Conservation (phyloP, 306 rosid genomes). For the Casuarina cunninghamiana region DNA sequence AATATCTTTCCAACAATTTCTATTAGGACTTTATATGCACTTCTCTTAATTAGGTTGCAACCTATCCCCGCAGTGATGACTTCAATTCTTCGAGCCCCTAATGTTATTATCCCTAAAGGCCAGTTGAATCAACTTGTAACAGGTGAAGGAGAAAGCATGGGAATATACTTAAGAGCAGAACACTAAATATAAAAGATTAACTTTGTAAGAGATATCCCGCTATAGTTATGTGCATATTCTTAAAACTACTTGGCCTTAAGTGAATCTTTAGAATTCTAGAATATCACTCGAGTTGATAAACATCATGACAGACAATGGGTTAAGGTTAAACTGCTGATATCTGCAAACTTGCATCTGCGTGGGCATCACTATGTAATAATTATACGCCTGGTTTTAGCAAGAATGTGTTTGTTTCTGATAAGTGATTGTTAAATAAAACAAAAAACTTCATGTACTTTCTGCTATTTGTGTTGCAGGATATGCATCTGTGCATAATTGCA, state of each 20-base stretch:
- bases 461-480: slow-evolving; percentile 45
- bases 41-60: neutral
- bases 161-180: neutral
- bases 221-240: neutral
- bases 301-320: neutral
- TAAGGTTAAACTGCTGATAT: neutral
- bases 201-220: neutral
- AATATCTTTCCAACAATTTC: neutral
- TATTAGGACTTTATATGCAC: neutral
- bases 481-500: slow-evolving; percentile 51
- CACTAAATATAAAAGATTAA: neutral
- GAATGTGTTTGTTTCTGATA: neutral
- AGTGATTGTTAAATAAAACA: neutral
- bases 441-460: neutral
- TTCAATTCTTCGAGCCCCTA: neutral
- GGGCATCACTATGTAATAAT: neutral
- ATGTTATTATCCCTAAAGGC: neutral
- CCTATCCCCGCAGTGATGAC: neutral
- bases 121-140: neutral
- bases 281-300: neutral
- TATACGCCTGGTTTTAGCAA: neutral
- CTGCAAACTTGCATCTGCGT: neutral
- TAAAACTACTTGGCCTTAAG: neutral
- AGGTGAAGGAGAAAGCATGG: neutral
- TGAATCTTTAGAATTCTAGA: neutral